Evolutionary conservation across 371 early-diverging fungal species (phyloP).

Genomic region (Globomyces sp.): DNA sequence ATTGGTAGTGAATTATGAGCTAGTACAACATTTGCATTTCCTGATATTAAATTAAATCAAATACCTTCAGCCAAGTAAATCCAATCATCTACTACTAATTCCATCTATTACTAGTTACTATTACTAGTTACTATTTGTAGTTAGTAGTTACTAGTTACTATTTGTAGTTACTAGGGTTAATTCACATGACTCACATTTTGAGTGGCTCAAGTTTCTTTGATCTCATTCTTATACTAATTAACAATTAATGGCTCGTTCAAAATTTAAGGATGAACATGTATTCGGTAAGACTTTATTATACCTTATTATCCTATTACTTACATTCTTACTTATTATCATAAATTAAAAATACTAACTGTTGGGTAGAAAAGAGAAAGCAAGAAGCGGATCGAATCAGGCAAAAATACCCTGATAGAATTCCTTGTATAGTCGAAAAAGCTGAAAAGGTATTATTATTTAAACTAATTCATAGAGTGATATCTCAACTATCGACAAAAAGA

Average conservation of each 20-base stretch:
- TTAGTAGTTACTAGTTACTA: no score
- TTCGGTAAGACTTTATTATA: constrained; percentile 65
- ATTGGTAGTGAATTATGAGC: no score
- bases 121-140: no score
- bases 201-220: background rate
- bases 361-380: constrained; percentile 82
- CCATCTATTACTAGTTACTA: no score
- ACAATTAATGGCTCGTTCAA: constrained; percentile 57
- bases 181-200: no score
- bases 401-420: constrained; percentile 97
- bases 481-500: constrained; percentile 96
- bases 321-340: background rate
- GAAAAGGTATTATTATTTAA: constrained; percentile 57
- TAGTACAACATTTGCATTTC: no score
- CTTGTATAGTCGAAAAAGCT: constrained; percentile 89
- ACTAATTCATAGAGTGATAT: constrained; percentile 71
- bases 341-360: constrained; percentile 31
- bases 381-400: constrained; percentile 94
- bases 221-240: constrained; percentile 12
- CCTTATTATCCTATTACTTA: background rate
- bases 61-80: no score
- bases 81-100: no score
- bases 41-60: no score
- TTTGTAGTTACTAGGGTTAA: no score
- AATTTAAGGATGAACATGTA: constrained; percentile 95